Evolutionary conservation across 257 asterid species (phyloP).

Genomic region (Schizonepeta tenuifolia): DNA sequence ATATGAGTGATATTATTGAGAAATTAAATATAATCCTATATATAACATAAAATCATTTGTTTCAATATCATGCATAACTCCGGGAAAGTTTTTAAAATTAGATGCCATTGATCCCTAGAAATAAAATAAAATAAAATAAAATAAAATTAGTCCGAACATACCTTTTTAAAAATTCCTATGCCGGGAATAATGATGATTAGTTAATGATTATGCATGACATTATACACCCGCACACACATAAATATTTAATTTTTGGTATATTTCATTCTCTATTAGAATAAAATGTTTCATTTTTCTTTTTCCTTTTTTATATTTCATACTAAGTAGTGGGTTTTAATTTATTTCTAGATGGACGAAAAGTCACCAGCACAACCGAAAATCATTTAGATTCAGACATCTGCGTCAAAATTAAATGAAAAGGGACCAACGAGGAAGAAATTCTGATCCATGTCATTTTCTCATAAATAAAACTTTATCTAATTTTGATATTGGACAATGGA

Average conservation of each 20-base stretch:
- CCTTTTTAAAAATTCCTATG: background rate
- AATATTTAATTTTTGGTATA: background rate
- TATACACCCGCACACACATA: no score
- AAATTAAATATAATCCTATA: no score
- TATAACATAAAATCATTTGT: no score
- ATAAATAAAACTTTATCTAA: background rate
- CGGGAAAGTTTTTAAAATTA: no score
- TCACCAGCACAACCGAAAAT: background rate
- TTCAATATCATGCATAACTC: no score
- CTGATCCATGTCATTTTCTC: background rate
- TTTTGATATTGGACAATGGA: background rate
- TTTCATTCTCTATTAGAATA: background rate
- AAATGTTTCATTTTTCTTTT: background rate
- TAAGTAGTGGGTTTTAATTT: background rate
- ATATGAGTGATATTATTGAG: no score
- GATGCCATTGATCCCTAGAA: background rate
- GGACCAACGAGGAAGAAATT: constrained; percentile 15
- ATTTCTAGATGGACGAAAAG: constrained; percentile 5
- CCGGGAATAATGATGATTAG: background rate
- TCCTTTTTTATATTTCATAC: background rate
- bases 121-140: background rate
- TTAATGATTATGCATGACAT: background rate
- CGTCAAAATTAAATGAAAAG: background rate
- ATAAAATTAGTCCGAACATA: background rate
- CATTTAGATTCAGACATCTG: background rate